Base-by-base conservation (phyloP, 2,329 filamentous ascomycete species). In the Penicillium hordei region DNA sequence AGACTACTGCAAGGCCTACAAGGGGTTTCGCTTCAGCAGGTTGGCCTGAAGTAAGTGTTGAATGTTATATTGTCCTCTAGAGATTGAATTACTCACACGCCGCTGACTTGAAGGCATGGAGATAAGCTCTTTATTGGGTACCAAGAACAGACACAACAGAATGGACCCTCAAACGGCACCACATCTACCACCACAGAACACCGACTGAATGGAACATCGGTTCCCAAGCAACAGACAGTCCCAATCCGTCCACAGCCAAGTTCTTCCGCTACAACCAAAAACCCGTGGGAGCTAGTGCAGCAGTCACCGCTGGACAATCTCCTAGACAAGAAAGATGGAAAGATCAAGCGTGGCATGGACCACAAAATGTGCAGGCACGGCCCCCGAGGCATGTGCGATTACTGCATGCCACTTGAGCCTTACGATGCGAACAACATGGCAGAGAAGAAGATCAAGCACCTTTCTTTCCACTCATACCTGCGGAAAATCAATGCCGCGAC, bases 381-480 rank as follows among this genome's bases (percentile, higher is more conserved):
- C 1, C 88, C 89, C 51, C 97, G 96, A 77, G 94, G 94, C 73
- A 99, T 99, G 94, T 99, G 94, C 76, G 94, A 99, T 77, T 95
- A 97, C 77, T 99, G 94, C 79, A 96, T 96, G 86, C 95, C 95
- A 0, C 79, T 97, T 50, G 94, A 99, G 70, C 94, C 94, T 0
- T 99, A 96, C 76, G 88, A 95, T 70, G 76, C 89, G n/a, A 87
- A 87, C 55, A 97, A 97, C 68, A 83, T 99, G 19, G 85, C 86
- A 31, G 93, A 99, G 68, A 95, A 93, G 82, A 97, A 97, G 82
- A 97, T 99, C 83, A 99, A 99, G 76, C 96, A 99, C 75, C 82
- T 94, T 29, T 97, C 94, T 0, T 97, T 97, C 78, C 94, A 99
- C 76, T 90, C 93, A 5, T 88, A 97, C 73, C 82, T 99, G 45